phyloP scores from a whole-genome alignment of 164 flowering plant species.

The Vitis cinerea region DNA sequence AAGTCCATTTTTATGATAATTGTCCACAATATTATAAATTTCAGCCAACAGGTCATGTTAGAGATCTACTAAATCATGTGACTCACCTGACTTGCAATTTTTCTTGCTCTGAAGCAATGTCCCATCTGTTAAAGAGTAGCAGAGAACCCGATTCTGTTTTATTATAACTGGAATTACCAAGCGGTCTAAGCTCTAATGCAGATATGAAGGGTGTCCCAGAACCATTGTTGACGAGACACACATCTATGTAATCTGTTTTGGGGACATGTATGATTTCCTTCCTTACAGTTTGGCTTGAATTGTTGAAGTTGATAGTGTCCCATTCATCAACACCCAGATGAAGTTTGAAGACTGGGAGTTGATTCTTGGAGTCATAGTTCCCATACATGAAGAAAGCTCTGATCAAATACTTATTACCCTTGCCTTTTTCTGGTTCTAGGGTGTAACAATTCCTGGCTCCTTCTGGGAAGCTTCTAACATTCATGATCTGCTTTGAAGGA shows the following conservation, averaged over 20 bases:
- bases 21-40: no score
- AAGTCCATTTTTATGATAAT: no score
- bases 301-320: conserved; percentile 8
- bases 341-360: conserved; percentile 22
- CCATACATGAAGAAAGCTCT: conserved; percentile 34
- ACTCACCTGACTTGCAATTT: no score
- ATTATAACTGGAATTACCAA: neutral
- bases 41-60: no score
- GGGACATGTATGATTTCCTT: conserved; percentile 20
- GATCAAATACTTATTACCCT: conserved; percentile 16
- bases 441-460: conserved; percentile 26
- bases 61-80: no score
- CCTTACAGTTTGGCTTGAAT: neutral
- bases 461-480: conserved; percentile 25
- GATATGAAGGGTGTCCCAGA: conserved; percentile 30
- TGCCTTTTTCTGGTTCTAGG: neutral
- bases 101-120: neutral
- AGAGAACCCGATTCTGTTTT: neutral
- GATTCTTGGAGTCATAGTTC: conserved; percentile 22
- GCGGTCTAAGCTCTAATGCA: conserved; percentile 13
- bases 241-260: neutral
- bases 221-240: conserved; percentile 25
- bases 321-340: conserved; percentile 21
- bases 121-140: neutral
- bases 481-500: neutral